These are phyloP conservation scores for Russula olivacea DNA, from an alignment of 768 basidiomycete genomes.

Conservation along the genomic window DNA sequence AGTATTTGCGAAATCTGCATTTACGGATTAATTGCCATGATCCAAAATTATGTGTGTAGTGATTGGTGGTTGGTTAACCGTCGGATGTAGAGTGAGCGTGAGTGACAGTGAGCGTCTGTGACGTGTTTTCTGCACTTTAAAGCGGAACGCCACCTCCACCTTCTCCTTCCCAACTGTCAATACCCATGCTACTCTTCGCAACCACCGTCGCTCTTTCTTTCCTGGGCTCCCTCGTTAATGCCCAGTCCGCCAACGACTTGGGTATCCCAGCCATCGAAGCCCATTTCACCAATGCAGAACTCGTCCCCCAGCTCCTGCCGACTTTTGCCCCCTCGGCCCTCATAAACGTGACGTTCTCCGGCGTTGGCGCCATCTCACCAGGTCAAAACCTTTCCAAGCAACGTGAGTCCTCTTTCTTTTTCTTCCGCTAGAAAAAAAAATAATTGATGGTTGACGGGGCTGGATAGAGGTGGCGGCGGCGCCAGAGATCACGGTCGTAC, in stretches of 20 bases:
- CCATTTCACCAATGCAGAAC: slow-evolving; percentile 52
- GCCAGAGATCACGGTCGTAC: slow-evolving; percentile 49
- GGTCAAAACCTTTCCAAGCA: slow-evolving; percentile 54
- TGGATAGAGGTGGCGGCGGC: slow-evolving; percentile 48
- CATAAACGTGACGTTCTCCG: slow-evolving; percentile 47
- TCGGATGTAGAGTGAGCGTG: not conserved
- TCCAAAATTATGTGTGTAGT: no score
- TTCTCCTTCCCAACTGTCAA: not conserved
- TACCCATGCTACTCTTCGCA: slow-evolving; percentile 13
- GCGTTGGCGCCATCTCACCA: slow-evolving; percentile 44
- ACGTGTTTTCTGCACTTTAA: not conserved
- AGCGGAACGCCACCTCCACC: not conserved
- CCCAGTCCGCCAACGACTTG: slow-evolving; percentile 40
- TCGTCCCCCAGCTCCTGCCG: slow-evolving; percentile 58
- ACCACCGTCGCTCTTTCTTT: slow-evolving; percentile 33
- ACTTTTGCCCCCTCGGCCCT: slow-evolving; percentile 58
- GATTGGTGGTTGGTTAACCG: no score
- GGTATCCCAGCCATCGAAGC: slow-evolving; percentile 58
- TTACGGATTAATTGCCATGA: no score
- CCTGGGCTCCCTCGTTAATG: slow-evolving; percentile 40
- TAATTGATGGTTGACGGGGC: no score
- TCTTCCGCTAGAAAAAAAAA: no score
- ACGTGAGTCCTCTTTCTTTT: slow-evolving; percentile 53
- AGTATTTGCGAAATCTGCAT: no score
- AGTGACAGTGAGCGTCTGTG: no score